Conservation (phyloP, 1,139 yeast species). For the Candida mesenterica region DNA sequence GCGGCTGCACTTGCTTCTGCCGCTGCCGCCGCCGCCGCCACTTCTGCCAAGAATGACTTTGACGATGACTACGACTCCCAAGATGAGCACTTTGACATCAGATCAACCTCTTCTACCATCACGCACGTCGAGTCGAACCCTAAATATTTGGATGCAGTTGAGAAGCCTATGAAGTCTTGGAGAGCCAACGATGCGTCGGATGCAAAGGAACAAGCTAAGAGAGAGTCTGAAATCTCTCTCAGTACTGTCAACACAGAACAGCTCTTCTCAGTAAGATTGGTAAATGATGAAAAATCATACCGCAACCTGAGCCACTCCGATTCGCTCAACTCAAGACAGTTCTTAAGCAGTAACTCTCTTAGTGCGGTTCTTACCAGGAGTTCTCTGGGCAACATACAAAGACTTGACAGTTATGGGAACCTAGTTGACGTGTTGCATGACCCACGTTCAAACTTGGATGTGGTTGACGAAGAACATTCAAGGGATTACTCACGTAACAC, state of each 20-base stretch:
- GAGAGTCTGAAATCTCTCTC: conserved; percentile 63
- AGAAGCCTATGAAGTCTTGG: conserved; percentile 69
- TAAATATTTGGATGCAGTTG: conserved; percentile 33
- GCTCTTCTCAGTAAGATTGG: conserved; percentile 74
- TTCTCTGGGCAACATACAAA: conserved; percentile 47
- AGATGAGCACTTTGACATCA: conserved; percentile 22
- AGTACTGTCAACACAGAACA: conserved; percentile 89
- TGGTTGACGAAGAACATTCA: conserved; percentile 32
- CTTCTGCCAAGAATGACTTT: conserved; percentile 21
- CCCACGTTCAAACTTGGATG: conserved; percentile 18
- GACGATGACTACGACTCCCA: conserved; percentile 14
- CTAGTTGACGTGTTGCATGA: conserved; percentile 30
- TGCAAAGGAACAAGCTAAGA: conserved; percentile 20
- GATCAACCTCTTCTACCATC: conserved; percentile 32
- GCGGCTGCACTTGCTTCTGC: background rate
- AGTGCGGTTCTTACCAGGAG: conserved; percentile 31
- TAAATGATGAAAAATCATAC: conserved; percentile 46
- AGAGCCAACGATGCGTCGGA: conserved; percentile 47
- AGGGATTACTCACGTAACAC: conserved; percentile 18
- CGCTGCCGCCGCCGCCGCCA: conserved; percentile 1
- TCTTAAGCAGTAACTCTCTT: conserved; percentile 31
- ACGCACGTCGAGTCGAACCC: conserved; percentile 38
- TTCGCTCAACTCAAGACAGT: conserved; percentile 23
- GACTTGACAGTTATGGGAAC: conserved; percentile 56
- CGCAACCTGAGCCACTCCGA: conserved; percentile 33